Conservation (phyloP, 441 rosid species). For the Euphorbia corollata region DNA sequence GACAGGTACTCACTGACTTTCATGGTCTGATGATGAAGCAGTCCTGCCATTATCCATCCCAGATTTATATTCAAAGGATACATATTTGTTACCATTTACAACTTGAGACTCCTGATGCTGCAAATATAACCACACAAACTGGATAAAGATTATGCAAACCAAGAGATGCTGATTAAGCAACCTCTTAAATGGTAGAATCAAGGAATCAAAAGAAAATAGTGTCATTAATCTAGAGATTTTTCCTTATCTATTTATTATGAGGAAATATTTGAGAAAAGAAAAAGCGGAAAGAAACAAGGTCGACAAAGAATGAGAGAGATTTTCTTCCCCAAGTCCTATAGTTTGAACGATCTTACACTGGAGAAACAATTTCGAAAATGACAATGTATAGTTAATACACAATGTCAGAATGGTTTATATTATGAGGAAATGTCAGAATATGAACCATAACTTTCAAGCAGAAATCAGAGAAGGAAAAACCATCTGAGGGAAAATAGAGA, state of each 20-base stretch:
- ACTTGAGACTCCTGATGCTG: constrained; percentile 84
- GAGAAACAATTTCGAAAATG: neutral
- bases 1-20: constrained; percentile 92
- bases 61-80: constrained; percentile 91
- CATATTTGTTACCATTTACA: constrained; percentile 67
- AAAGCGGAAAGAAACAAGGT: neutral
- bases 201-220: neutral
- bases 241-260: neutral
- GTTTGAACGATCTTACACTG: neutral
- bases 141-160: constrained; percentile 18
- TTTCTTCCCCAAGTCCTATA: neutral
- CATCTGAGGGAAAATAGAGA: neutral
- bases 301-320: neutral
- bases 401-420: too few species aligned
- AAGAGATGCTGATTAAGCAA: constrained; percentile 12
- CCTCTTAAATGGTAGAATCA: neutral
- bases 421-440: neutral
- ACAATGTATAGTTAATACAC: constrained; percentile 3
- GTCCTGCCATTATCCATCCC: constrained; percentile 90
- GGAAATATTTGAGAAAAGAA: neutral
- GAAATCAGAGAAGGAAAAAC: neutral
- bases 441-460: constrained; percentile 3
- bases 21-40: constrained; percentile 94
- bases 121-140: constrained; percentile 23
- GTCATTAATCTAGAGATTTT: neutral